Conservation (phyloP, 129 eudicot species). For the Escallonia herrerae region DNA sequence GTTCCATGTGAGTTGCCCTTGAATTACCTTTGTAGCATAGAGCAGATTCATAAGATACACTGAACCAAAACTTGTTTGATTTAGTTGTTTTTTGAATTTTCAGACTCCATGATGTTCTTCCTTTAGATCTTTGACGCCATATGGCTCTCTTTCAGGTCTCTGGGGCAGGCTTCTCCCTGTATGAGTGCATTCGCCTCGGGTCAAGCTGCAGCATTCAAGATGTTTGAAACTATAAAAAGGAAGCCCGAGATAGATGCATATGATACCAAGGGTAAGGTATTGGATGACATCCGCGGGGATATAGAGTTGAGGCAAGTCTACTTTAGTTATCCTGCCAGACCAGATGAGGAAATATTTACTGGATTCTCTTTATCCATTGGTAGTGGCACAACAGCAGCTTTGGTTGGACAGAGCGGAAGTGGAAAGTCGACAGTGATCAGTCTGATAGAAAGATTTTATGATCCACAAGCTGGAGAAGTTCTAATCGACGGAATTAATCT, state of each 20-base stretch:
- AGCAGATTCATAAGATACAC: neutral
- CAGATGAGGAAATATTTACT: constrained; percentile 35
- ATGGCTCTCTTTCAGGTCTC: constrained; percentile 24
- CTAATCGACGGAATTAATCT: constrained; percentile 37
- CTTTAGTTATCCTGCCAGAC: constrained; percentile 44
- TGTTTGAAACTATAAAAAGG: constrained; percentile 44
- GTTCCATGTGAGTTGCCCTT: constrained; percentile 42
- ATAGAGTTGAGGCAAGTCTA: constrained; percentile 35
- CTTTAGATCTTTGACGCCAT: too few relatives aligned
- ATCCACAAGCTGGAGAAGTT: constrained; percentile 45
- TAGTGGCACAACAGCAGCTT: constrained; percentile 50
- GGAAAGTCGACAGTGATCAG: constrained; percentile 52
- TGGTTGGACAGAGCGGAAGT: constrained; percentile 58
- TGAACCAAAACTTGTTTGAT: neutral
- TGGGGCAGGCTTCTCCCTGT: constrained; percentile 52
- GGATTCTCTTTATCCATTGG: constrained; percentile 43
- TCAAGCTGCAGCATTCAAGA: constrained; percentile 49
- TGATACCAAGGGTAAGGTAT: constrained; percentile 31
- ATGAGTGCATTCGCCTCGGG: constrained; percentile 46
- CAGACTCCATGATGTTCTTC: neutral
- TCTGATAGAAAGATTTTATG: constrained; percentile 45
- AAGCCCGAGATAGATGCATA: constrained; percentile 44
- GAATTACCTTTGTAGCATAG: neutral
- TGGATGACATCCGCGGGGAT: constrained; percentile 36
- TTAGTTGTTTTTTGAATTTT: neutral